These are phyloP conservation scores for Agrocybe pediades DNA, from an alignment of 768 basidiomycete species.

Conservation along the genomic window DNA sequence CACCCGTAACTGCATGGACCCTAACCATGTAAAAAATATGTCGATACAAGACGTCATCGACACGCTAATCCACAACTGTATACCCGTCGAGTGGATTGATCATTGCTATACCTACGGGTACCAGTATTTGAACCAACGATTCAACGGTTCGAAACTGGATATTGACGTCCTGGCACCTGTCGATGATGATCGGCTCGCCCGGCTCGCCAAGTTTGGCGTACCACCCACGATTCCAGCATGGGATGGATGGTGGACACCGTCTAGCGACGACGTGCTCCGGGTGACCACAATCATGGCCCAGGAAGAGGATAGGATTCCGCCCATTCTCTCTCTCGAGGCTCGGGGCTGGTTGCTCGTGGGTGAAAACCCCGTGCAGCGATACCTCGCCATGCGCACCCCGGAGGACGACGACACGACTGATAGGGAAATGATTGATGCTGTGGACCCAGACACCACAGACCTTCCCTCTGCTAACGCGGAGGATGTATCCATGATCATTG, in stretches of 20 bases:
- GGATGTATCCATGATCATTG: too few species aligned
- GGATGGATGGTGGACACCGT: background rate
- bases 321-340: too few species aligned
- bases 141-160: background rate
- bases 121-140: background rate
- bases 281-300: too few species aligned
- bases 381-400: too few species aligned
- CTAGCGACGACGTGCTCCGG: background rate
- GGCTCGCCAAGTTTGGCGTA: background rate
- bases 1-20: background rate
- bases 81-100: constrained; percentile 9
- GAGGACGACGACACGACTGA: too few species aligned
- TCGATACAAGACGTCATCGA: background rate
- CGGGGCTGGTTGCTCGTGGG: too few species aligned
- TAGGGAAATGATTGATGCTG: too few species aligned
- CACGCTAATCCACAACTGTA: background rate
- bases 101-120: constrained; percentile 3
- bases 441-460: too few species aligned
- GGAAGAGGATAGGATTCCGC: too few species aligned
- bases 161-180: background rate
- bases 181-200: background rate
- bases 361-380: too few species aligned
- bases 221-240: background rate
- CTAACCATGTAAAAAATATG: background rate
- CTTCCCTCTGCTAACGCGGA: too few species aligned